Base-by-base conservation (phyloP, 2,329 filamentous ascomycete genomes). In the Aulographum hederae region DNA sequence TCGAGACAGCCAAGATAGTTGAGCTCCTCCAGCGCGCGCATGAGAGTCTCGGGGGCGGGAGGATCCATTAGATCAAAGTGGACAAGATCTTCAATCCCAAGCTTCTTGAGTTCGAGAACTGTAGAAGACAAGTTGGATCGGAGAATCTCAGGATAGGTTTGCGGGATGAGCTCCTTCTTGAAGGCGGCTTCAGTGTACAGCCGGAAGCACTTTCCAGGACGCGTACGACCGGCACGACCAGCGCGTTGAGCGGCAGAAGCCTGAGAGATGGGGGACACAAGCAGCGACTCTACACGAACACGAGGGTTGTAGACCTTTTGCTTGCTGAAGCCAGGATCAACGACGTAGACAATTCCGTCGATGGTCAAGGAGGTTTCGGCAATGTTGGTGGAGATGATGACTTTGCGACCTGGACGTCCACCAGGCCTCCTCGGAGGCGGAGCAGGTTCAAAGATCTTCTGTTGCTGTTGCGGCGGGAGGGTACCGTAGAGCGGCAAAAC, bases 1-100 rank as follows among this genome's bases (percentile, higher is more conserved):
- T 98, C 85, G 4, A 98, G 69, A 53, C 89, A 95, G 11, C 86
- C 84, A 12, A 98, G 68, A 52, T 94, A 98, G 56, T 98, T 98
- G 34, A 98, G 72, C 58, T 98, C 89, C 54, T 98, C 89, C 15
- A 98, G 62, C 3, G 89, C 89, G 42, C 91, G 74, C 86, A 98
- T 98, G 55, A 98, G 75, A 6, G 91, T 98, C 59, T 98, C 91
- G 0, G 89, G 91, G 2, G 91, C 86, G 1, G 89, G 89, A 16
- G 89, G 89, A 45, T 98, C 89, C 86, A 98, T 95, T 30, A 98
- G 67, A 51, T 98, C 91, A 48, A 98, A 98, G 57, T 98, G 89
- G 8, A 98, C 89, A 31, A 98, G 64, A 54, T 98, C 89, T 43
- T 92, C 74, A 18, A 98, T 74, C 28, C 89, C 89, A 25, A 98